A percentile compares a stretch with the other conserved stretches of the same genome.
Conservation (phyloP, 2,329 filamentous ascomycete species). For the Graphilbum ipis-grandicollis region DNA sequence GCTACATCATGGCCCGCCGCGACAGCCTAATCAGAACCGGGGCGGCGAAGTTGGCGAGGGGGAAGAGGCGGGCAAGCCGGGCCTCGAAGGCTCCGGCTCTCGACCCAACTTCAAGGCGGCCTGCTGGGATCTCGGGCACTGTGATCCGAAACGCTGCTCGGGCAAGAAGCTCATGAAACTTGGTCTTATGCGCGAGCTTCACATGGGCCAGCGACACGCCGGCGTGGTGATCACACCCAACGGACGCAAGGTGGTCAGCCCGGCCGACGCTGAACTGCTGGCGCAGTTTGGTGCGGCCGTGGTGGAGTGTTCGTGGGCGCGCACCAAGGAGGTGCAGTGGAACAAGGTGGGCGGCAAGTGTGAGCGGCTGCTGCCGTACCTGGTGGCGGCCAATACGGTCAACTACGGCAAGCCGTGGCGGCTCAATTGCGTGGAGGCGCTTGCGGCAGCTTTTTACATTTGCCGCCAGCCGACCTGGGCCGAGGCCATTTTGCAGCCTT, state of each 20-base stretch:
- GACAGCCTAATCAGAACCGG: slow-evolving; percentile 16
- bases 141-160: slow-evolving; percentile 90
- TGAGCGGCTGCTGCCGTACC: slow-evolving; percentile 77
- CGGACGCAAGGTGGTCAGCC: slow-evolving; percentile 69
- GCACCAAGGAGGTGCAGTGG: slow-evolving; percentile 84
- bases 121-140: slow-evolving; percentile 96
- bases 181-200: slow-evolving; percentile 82
- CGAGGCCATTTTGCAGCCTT: slow-evolving; percentile 61
- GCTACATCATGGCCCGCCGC: slow-evolving; percentile 38
- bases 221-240: slow-evolving; percentile 94
- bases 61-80: too few species aligned
- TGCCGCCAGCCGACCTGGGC: slow-evolving; percentile 90
- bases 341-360: slow-evolving; percentile 82
- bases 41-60: slow-evolving; percentile 25
- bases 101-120: slow-evolving; percentile 64
- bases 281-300: slow-evolving; percentile 87
- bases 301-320: slow-evolving; percentile 93
- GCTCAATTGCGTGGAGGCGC: slow-evolving; percentile 86
- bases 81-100: slow-evolving; percentile 14
- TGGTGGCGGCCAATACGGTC: slow-evolving; percentile 90
- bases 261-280: slow-evolving; percentile 64
- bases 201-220: slow-evolving; percentile 78
- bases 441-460: slow-evolving; percentile 85
- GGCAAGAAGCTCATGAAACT: slow-evolving; percentile 88
- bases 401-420: slow-evolving; percentile 96